Evolutionary conservation across 495 filamentous ascomycete genomes (phyloP).

Genomic region (Penicillium roqueforti): DNA sequence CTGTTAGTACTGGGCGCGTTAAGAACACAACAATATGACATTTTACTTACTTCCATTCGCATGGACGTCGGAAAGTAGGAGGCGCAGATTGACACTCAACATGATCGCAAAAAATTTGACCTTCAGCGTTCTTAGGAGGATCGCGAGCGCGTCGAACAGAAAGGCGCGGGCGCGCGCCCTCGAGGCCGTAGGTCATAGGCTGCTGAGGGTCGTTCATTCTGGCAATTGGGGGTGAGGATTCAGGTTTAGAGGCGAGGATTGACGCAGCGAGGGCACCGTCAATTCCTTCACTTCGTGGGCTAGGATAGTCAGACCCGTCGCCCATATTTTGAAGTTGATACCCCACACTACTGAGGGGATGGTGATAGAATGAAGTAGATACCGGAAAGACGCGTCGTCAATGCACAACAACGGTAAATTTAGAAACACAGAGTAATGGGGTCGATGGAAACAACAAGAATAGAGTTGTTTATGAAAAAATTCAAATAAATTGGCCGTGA

Average conservation of each 20-base stretch:
- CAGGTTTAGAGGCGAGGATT: slow-evolving; percentile 38
- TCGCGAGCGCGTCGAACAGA: slow-evolving; percentile 50
- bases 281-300: slow-evolving; percentile 48
- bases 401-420: slow-evolving; percentile 9
- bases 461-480: background rate
- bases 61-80: slow-evolving; percentile 70
- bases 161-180: slow-evolving; percentile 42
- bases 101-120: slow-evolving; percentile 66
- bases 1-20: slow-evolving; percentile 15
- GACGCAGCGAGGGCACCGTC: slow-evolving; percentile 35
- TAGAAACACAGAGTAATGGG: background rate
- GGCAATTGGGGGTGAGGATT: slow-evolving; percentile 34
- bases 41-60: slow-evolving; percentile 82
- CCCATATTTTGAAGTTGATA: slow-evolving; percentile 39
- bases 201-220: slow-evolving; percentile 41
- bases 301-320: slow-evolving; percentile 50
- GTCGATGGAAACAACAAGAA: background rate
- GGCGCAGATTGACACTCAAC: slow-evolving; percentile 52
- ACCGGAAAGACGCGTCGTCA: slow-evolving; percentile 26
- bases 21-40: background rate
- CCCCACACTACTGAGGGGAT: slow-evolving; percentile 35
- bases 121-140: slow-evolving; percentile 60
- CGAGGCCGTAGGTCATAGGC: slow-evolving; percentile 33
- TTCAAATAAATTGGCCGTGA: slow-evolving; percentile 13
- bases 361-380: slow-evolving; percentile 24